Conservation (phyloP, 768 basidiomycete species). For the Trametes cubensis region DNA sequence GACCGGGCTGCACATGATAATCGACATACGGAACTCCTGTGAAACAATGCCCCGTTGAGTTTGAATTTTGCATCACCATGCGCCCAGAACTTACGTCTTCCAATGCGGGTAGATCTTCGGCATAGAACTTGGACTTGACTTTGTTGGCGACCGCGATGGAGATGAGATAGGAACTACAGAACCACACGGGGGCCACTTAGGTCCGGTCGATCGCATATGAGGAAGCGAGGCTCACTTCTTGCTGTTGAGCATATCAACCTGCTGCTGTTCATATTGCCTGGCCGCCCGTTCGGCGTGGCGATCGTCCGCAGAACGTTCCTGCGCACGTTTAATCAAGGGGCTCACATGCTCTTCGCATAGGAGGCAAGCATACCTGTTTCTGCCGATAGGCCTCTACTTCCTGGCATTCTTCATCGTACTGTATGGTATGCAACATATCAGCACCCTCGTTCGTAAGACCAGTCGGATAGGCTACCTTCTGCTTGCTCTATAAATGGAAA, state of each 20-base stretch:
- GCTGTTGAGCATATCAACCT: constrained; percentile 74
- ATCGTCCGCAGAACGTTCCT: constrained; percentile 74
- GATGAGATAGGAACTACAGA: constrained; percentile 65
- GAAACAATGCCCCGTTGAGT: constrained; percentile 15
- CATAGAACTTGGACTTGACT: constrained; percentile 70
- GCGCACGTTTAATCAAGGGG: neutral
- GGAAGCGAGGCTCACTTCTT: constrained; percentile 63
- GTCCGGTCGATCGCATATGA: neutral
- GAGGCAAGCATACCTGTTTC: constrained; percentile 62
- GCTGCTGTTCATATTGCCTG: constrained; percentile 76
- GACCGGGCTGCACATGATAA: neutral
- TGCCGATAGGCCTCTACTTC: constrained; percentile 75
- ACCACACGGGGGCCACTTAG: neutral
- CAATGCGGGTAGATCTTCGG: constrained; percentile 64
- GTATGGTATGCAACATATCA: neutral
- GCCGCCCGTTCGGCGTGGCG: constrained; percentile 73
- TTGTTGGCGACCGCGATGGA: constrained; percentile 71
- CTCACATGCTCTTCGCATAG: neutral
- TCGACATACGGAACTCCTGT: constrained; percentile 70
- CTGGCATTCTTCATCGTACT: constrained; percentile 82
- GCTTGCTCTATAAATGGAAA: constrained; percentile 50
- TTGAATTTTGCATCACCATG: constrained; percentile 7
- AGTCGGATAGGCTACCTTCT: constrained; percentile 49
- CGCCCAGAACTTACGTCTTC: constrained; percentile 61
- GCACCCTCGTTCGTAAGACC: constrained; percentile 2